Percentiles rank a stretch among this genome's conserved stretches.
Evolutionary conservation across 768 basidiomycete genomes (phyloP).

Genomic region (Tricholoma saponaceum): DNA sequence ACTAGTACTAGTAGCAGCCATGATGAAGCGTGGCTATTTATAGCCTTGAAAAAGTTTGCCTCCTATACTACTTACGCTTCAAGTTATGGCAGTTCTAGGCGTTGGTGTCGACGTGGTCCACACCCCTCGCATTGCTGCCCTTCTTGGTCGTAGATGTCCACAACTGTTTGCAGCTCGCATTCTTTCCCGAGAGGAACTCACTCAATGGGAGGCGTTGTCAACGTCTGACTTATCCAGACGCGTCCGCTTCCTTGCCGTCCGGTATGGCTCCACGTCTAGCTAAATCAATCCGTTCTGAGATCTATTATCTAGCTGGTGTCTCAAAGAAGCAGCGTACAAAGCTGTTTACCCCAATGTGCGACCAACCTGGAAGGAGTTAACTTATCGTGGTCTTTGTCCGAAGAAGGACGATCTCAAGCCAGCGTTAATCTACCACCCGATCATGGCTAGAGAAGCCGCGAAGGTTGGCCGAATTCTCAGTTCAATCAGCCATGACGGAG

Average conservation of each 20-base stretch:
- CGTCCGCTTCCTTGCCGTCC: constrained; percentile 62
- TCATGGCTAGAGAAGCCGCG: constrained; percentile 11
- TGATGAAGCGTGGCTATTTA: constrained; percentile 4
- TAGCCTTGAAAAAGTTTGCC: neutral
- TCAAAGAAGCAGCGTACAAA: constrained; percentile 88
- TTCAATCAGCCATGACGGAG: constrained; percentile 81
- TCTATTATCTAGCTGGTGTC: constrained; percentile 55
- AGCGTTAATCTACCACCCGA: constrained; percentile 40
- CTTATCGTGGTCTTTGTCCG: constrained; percentile 34
- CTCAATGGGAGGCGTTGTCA: constrained; percentile 34
- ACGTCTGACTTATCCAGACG: constrained; percentile 17
- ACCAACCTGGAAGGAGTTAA: constrained; percentile 76
- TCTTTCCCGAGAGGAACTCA: constrained; percentile 47
- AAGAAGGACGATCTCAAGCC: constrained; percentile 27
- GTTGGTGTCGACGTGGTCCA: constrained; percentile 75
- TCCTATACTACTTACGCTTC: too few relatives aligned
- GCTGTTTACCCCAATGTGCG: constrained; percentile 61
- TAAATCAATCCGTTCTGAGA: neutral
- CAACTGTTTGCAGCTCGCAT: constrained; percentile 55
- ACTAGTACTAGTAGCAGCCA: constrained; percentile 14
- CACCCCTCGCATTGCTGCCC: constrained; percentile 55
- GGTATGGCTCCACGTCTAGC: constrained; percentile 40
- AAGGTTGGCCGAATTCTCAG: constrained; percentile 47
- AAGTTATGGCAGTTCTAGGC: constrained; percentile 68
- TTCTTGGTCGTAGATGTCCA: constrained; percentile 47